Conservation (phyloP, 2,329 filamentous ascomycete genomes). For the Calonectria naviculata region DNA sequence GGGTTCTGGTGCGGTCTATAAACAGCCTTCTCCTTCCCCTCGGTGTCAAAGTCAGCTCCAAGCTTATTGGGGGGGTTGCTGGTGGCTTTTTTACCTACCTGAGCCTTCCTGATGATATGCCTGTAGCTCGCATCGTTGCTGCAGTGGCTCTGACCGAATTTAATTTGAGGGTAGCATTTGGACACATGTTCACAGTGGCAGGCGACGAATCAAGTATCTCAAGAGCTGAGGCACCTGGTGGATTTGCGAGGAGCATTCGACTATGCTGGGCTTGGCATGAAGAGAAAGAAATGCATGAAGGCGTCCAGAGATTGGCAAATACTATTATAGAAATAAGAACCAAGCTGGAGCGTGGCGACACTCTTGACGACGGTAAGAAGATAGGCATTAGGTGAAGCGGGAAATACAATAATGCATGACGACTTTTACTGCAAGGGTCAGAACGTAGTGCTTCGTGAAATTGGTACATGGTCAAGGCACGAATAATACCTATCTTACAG, state of each 20-base stretch:
- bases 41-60: not conserved
- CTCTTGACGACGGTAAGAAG: not conserved
- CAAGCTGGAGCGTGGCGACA: not conserved
- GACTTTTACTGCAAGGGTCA: too few relatives aligned
- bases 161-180: slow-evolving; percentile 16
- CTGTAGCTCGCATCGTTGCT: not conserved
- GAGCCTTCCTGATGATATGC: not conserved
- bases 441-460: too few relatives aligned
- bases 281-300: slow-evolving; percentile 7
- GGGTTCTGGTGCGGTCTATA: not conserved
- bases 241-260: slow-evolving; percentile 11
- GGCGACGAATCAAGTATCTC: not conserved
- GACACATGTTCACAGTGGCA: slow-evolving; percentile 9
- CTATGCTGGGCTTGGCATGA: slow-evolving; percentile 18
- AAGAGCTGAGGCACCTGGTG: not conserved
- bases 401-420: too few relatives aligned
- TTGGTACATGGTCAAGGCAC: too few relatives aligned
- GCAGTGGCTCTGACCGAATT: not conserved
- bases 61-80: not conserved
- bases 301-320: not conserved
- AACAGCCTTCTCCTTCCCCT: not conserved
- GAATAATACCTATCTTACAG: too few relatives aligned
- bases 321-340: not conserved
- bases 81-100: slow-evolving; percentile 16
- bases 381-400: not conserved